phyloP scores from a whole-genome alignment of 306 rosid genomes.

The Corylus heterophylla region DNA sequence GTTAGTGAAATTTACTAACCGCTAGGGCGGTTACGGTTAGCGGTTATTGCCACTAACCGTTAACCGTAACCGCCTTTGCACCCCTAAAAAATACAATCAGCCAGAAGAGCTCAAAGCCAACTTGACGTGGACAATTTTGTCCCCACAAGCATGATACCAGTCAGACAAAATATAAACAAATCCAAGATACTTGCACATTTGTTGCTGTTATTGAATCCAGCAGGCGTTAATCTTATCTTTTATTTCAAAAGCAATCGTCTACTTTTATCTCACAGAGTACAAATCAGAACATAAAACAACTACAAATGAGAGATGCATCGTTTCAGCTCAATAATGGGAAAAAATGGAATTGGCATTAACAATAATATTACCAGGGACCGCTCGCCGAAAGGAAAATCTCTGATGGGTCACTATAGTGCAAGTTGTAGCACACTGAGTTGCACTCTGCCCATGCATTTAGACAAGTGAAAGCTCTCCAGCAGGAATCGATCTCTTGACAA shows the following conservation, averaged over 20 bases:
- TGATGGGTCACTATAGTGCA: constrained; percentile 18
- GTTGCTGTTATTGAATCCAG: not conserved
- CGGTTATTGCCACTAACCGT: too few species aligned
- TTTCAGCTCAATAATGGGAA: constrained; percentile 23
- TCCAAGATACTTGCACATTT: not conserved
- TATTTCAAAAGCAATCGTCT: not conserved
- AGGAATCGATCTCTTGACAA: constrained; percentile 77
- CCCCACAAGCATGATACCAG: not conserved
- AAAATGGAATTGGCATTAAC: constrained; percentile 20
- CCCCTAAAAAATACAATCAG: not conserved
- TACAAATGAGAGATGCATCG: constrained; percentile 2
- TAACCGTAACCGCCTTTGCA: too few species aligned
- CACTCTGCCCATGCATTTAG: constrained; percentile 36
- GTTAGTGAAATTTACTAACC: too few species aligned
- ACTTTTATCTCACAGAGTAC: not conserved
- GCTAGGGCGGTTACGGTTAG: too few species aligned
- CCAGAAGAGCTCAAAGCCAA: not conserved
- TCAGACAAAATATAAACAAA: not conserved
- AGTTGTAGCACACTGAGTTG: constrained; percentile 17
- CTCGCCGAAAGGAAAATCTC: constrained; percentile 15
- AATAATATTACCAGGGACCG: constrained; percentile 9
- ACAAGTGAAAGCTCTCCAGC: constrained; percentile 79
- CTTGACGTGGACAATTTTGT: not conserved
- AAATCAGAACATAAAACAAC: not conserved
- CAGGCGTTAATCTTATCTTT: not conserved